phyloP scores from a whole-genome alignment of 2,329 filamentous ascomycete species.

The Monosporascus sp. region DNA sequence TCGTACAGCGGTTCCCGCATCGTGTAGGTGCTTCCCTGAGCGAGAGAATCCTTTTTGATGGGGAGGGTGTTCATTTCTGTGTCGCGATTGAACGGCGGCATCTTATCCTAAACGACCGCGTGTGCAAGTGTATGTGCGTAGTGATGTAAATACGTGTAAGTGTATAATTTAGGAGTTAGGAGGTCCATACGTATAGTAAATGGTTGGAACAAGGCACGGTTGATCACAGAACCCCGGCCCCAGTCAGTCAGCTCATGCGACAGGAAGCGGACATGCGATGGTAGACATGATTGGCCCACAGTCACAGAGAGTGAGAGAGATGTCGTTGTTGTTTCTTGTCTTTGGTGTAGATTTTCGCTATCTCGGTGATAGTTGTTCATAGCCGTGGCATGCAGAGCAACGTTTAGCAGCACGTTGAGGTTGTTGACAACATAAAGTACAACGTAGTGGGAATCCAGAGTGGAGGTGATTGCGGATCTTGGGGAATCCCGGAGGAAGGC shows the following conservation, averaged over 20 bases:
- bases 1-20: conserved; percentile 47
- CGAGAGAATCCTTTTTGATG: conserved; percentile 52
- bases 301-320: background rate
- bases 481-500: too few relatives aligned
- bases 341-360: background rate
- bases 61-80: conserved; percentile 55
- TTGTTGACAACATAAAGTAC: too few relatives aligned
- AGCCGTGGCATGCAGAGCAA: too few relatives aligned
- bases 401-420: too few relatives aligned
- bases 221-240: background rate
- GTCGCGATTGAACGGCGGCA: conserved; percentile 25
- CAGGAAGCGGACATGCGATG: background rate
- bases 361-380: too few relatives aligned
- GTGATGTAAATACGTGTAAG: background rate
- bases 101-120: conserved; percentile 23
- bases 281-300: background rate
- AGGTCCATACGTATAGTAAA: background rate
- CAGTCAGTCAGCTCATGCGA: background rate
- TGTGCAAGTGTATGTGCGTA: too few relatives aligned
- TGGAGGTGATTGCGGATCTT: too few relatives aligned
- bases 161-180: background rate
- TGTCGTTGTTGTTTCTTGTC: background rate
- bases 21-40: conserved; percentile 44
- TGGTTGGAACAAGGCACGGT: background rate
- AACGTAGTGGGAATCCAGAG: too few relatives aligned